phyloP scores from a whole-genome alignment of 192 early-diverging fungal genomes.

The Oehlia diaphana region DNA sequence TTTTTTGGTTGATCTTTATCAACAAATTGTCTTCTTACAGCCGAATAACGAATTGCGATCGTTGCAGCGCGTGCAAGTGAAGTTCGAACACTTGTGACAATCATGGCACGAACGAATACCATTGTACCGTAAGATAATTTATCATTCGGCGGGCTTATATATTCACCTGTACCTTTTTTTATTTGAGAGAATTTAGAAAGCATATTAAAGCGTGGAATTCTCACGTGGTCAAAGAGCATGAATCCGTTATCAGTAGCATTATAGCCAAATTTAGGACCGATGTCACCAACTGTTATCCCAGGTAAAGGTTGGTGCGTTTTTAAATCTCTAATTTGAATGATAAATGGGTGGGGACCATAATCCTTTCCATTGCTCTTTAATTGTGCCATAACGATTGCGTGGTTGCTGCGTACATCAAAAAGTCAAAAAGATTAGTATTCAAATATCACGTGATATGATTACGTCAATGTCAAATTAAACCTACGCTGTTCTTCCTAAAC shows the following conservation, averaged over 20 bases:
- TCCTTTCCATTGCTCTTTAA: slow-evolving; percentile 74
- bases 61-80: slow-evolving; percentile 70
- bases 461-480: neutral
- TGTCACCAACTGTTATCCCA: slow-evolving; percentile 83
- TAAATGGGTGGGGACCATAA: slow-evolving; percentile 76
- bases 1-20: slow-evolving; percentile 55
- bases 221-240: slow-evolving; percentile 78
- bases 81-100: slow-evolving; percentile 62
- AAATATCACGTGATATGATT: neutral
- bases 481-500: slow-evolving; percentile 68
- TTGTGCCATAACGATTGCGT: slow-evolving; percentile 85
- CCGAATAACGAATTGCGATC: slow-evolving; percentile 70
- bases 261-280: slow-evolving; percentile 89
- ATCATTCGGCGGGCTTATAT: slow-evolving; percentile 70
- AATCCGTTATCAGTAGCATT: slow-evolving; percentile 86
- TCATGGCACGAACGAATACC: slow-evolving; percentile 77
- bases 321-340: slow-evolving; percentile 77
- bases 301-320: slow-evolving; percentile 70
- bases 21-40: slow-evolving; percentile 71
- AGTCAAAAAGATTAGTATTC: neutral
- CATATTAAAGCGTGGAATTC: slow-evolving; percentile 77
- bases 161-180: slow-evolving; percentile 63
- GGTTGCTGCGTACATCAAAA: slow-evolving; percentile 40
- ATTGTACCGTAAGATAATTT: slow-evolving; percentile 88
- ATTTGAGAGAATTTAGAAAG: slow-evolving; percentile 75